Base-by-base conservation (phyloP, 495 filamentous ascomycete species). In the Saxispiralis lemnorum region DNA sequence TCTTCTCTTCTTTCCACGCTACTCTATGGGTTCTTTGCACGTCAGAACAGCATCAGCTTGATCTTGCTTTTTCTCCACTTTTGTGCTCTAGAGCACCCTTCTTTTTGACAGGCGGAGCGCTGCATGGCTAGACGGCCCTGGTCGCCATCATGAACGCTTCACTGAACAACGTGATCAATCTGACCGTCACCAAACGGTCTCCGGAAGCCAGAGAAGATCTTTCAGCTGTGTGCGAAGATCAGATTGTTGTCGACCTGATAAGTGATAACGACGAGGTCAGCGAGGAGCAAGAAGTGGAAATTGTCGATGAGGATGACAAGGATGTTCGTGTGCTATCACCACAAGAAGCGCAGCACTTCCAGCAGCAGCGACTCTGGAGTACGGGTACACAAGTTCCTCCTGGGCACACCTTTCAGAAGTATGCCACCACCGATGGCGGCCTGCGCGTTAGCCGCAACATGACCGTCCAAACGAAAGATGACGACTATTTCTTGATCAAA, bases 241-340 rank as follows among this genome's bases (percentile, higher is more conserved):
- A 32, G 2, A 36, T 46, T 35, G 52, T 38, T 28, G 51, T 53
- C 21, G 53, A 49, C 17, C 5, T 6, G 5, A 20, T 39, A 16
- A 14, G 7, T 32, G 41, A 38, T 18, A 35, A 56, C 13, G 47
- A 56, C 13, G 50, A 59, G 11, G 51, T 49, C 34, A 43, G 54
- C 20, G 41, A 53, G 18, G 51, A 72, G 72, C 60, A 72, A 67
- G 47, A 51, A 57, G 6, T 53, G 16, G 66, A 69, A 49, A 63
- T 72, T 17, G 66, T 68, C 51, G 63, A 72, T 43, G 68, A 66
- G 39, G 59, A 64, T 38, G 67, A 70, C 11, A 53, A 59, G 24
- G 62, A 67, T 51, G 66, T 71, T 38, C 67, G 71, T 46, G 70
- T 31, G 34, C 43, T 45, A 1, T 19, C 43, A 19, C 41, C 30